Conservation (phyloP, 495 filamentous ascomycete species). For the Neurospora sp. region DNA sequence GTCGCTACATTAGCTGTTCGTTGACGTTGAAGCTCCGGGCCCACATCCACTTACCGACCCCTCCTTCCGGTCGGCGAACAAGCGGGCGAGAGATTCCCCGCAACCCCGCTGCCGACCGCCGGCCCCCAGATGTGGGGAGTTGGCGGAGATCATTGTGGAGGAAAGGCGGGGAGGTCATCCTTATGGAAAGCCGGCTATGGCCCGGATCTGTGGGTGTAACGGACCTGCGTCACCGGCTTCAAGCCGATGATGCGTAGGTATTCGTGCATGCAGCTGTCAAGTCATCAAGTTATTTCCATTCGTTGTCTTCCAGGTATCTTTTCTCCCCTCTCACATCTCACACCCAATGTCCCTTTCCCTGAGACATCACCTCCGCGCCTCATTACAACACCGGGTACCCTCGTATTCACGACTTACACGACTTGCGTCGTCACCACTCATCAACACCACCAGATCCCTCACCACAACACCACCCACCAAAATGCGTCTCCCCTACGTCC, state of each 20-base stretch:
- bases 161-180: not conserved
- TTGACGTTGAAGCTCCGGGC: not conserved
- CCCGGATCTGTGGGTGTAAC: not conserved
- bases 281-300: not conserved
- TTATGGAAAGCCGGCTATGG: not conserved
- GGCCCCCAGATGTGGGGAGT: not conserved
- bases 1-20: too few relatives aligned
- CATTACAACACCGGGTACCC: not conserved
- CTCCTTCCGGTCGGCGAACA: not conserved
- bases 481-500: conserved; percentile 66
- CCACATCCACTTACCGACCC: not conserved
- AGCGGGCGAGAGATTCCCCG: not conserved
- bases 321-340: not conserved
- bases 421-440: not conserved
- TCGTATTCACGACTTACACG: not conserved
- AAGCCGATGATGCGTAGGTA: not conserved
- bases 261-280: not conserved
- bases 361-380: not conserved
- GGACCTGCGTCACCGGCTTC: not conserved
- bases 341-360: not conserved
- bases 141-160: not conserved
- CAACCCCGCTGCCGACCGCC: not conserved
- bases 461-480: conserved; percentile 13
- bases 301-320: not conserved
- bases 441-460: not conserved